These are phyloP conservation scores for Suillus ampliporus DNA, from an alignment of 768 basidiomycete genomes.

Conservation along the genomic window DNA sequence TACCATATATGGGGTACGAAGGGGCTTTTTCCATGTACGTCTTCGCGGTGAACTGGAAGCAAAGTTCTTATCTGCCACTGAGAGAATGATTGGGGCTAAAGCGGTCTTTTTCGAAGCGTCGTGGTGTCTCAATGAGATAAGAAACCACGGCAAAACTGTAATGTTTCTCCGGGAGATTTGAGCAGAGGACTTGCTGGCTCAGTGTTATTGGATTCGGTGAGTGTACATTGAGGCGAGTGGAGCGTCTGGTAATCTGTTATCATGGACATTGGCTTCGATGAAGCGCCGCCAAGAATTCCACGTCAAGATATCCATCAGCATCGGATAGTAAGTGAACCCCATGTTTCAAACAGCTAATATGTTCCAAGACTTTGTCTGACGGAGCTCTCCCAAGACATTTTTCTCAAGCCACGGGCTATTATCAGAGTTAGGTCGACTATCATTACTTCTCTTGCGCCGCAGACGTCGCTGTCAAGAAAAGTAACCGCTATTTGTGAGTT, in stretches of 20 bases:
- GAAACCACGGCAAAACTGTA: background rate
- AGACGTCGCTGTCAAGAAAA: constrained; percentile 10
- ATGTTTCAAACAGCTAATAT: background rate
- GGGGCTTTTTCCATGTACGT: constrained; percentile 16
- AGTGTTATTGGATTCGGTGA: background rate
- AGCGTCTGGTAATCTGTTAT: background rate
- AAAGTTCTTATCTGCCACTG: constrained; percentile 12
- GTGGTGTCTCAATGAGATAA: constrained; percentile 25
- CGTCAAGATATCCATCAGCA: background rate
- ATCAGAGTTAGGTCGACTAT: background rate
- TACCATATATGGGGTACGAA: constrained; percentile 19
- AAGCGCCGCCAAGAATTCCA: background rate
- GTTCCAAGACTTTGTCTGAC: background rate
- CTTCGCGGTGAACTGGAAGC: constrained; percentile 19
- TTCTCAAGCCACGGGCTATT: constrained; percentile 1
- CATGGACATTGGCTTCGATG: background rate
- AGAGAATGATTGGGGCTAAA: constrained; percentile 22
- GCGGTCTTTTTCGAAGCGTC: constrained; percentile 19
- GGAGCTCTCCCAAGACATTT: background rate
- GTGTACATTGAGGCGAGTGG: background rate
- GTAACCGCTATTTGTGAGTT: background rate
- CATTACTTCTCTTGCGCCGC: background rate
- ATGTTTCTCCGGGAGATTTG: background rate
- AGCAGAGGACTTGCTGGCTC: background rate
- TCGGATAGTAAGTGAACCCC: background rate